Conservation (phyloP, 106 monocot species). For the Chionographis japonica region DNA sequence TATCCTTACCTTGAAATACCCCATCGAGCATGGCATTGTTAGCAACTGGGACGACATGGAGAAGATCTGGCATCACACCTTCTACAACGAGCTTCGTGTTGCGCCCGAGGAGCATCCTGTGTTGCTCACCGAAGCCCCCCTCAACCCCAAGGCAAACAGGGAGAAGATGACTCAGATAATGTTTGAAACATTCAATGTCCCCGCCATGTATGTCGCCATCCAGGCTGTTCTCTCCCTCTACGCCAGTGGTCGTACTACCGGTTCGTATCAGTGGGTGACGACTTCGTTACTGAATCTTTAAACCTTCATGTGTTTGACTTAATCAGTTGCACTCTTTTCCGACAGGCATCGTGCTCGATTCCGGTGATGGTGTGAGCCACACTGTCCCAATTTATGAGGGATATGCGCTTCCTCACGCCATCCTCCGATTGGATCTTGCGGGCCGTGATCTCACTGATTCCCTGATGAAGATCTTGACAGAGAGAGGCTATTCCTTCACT, state of each 20-base stretch:
- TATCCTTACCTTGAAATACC: conserved; percentile 64
- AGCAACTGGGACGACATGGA: conserved; percentile 80
- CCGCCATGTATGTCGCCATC: conserved; percentile 63
- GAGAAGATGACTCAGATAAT: conserved; percentile 65
- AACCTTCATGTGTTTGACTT: not conserved
- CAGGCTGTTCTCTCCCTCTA: conserved; percentile 63
- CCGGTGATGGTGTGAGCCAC: conserved; percentile 36
- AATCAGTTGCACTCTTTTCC: not conserved
- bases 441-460: conserved; percentile 41
- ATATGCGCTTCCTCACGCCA: conserved; percentile 33
- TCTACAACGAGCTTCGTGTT: conserved; percentile 56
- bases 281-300: not conserved
- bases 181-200: conserved; percentile 53
- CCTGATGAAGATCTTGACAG: conserved; percentile 52
- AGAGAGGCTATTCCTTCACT: conserved; percentile 49
- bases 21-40: conserved; percentile 67
- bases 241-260: conserved; percentile 69
- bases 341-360: conserved; percentile 28
- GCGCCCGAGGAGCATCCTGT: conserved; percentile 57
- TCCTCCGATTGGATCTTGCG: conserved; percentile 43
- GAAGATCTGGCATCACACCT: conserved; percentile 54
- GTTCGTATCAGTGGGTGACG: conserved; percentile 3
- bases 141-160: conserved; percentile 68
- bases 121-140: conserved; percentile 58
- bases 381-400: conserved; percentile 30